Conservation (phyloP, 1,284 basidiomycete genomes). For the Anthracocystis setariae region DNA sequence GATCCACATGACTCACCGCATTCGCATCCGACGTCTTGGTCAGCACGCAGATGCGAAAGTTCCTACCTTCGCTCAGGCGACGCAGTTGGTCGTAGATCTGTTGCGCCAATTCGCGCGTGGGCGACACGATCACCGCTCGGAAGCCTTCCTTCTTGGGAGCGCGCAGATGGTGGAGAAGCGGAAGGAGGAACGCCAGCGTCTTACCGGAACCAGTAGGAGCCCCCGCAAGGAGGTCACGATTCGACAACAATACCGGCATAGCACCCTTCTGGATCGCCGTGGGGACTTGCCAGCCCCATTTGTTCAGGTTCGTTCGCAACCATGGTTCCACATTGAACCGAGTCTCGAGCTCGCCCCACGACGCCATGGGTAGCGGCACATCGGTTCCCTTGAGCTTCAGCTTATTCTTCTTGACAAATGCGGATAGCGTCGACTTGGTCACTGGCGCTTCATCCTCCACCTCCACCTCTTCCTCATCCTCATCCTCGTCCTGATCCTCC, state of each 20-base stretch:
- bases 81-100: slow-evolving; percentile 64
- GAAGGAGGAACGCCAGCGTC: slow-evolving; percentile 64
- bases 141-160: slow-evolving; percentile 43
- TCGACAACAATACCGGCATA: slow-evolving; percentile 66
- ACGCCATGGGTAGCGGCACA: slow-evolving; percentile 66
- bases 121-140: slow-evolving; percentile 62
- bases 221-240: slow-evolving; percentile 60
- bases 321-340: slow-evolving; percentile 51
- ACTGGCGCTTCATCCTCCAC: slow-evolving; percentile 21
- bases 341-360: slow-evolving; percentile 61
- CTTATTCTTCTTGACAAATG: slow-evolving; percentile 57
- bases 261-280: slow-evolving; percentile 68
- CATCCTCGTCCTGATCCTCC: neutral
- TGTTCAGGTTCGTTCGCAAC: slow-evolving; percentile 49
- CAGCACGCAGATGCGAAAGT: slow-evolving; percentile 57
- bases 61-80: slow-evolving; percentile 38
- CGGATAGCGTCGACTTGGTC: slow-evolving; percentile 54
- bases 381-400: slow-evolving; percentile 69
- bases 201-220: slow-evolving; percentile 66
- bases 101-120: slow-evolving; percentile 63
- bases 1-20: slow-evolving; percentile 24
- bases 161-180: slow-evolving; percentile 57
- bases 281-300: slow-evolving; percentile 60
- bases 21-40: slow-evolving; percentile 47
- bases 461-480: slow-evolving; percentile 7